phyloP scores from a whole-genome alignment of 176 grass and related monocot genomes.

The Ensete glaucum region DNA sequence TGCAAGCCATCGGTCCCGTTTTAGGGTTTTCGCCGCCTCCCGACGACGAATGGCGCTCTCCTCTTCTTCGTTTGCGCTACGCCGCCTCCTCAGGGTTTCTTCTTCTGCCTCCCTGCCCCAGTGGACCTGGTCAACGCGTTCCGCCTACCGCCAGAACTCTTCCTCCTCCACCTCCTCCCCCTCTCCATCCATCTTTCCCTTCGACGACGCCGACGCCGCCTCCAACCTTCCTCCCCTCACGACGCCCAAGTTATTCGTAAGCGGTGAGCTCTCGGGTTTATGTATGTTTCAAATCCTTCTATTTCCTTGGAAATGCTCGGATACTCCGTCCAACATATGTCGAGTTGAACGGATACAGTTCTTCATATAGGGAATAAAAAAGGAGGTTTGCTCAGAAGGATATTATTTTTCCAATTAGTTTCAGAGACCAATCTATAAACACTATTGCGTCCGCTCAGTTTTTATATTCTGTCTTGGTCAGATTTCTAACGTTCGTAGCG shows the following conservation, averaged over 20 bases:
- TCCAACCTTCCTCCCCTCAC: conserved; percentile 68
- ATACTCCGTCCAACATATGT: no score
- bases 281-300: not conserved
- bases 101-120: conserved; percentile 30
- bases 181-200: conserved; percentile 29
- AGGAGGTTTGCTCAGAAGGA: no score
- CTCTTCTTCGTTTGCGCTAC: conserved; percentile 30
- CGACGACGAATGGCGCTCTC: conserved; percentile 34
- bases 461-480: no score
- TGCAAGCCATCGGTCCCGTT: not conserved
- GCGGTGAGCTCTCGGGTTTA: conserved; percentile 38
- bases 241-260: conserved; percentile 76
- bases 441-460: no score
- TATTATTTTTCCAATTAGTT: not conserved
- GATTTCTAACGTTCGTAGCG: no score
- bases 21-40: conserved; percentile 26
- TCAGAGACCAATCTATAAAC: not conserved
- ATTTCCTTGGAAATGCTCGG: not conserved
- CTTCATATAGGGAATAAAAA: no score
- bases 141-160: conserved; percentile 3
- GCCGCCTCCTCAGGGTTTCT: conserved; percentile 27
- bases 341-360: no score
- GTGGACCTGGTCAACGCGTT: not conserved
- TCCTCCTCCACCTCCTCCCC: not conserved
- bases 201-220: conserved; percentile 34